These are phyloP conservation scores for Eutypella sp. DNA, from an alignment of 2,329 filamentous ascomycete genomes.

Conservation along the genomic window DNA sequence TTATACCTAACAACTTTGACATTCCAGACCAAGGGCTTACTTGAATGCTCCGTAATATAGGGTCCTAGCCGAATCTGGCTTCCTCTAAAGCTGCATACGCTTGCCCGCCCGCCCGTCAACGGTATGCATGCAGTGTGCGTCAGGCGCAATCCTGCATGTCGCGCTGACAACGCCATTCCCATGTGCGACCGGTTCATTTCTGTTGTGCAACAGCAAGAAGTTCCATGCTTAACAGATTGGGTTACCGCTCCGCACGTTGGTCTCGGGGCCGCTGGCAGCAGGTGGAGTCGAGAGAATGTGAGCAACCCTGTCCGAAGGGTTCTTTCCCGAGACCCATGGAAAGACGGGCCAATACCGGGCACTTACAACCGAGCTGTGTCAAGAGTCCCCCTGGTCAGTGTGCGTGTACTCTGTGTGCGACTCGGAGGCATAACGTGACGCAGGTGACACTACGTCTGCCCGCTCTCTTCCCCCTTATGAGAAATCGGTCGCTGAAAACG, in stretches of 20 bases:
- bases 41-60: slow-evolving; percentile 32
- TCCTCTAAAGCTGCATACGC: slow-evolving; percentile 40
- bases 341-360: neutral
- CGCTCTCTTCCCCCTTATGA: no score
- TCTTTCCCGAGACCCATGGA: neutral
- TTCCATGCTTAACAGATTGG: neutral
- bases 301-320: neutral
- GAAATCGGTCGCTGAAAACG: no score
- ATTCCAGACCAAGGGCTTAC: slow-evolving; percentile 13
- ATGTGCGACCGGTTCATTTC: neutral
- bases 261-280: neutral
- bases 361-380: neutral
- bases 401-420: neutral
- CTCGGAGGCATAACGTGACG: neutral
- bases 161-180: neutral
- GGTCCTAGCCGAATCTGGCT: slow-evolving; percentile 57
- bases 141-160: slow-evolving; percentile 3
- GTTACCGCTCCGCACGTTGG: neutral
- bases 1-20: slow-evolving; percentile 3
- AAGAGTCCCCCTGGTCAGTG: neutral
- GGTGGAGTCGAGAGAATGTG: neutral
- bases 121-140: slow-evolving; percentile 2
- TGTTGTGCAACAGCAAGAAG: neutral
- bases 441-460: neutral
- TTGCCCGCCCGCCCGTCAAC: slow-evolving; percentile 4